phyloP scores from a whole-genome alignment of 2,329 filamentous ascomycete species.

The Microsporum audouinii region DNA sequence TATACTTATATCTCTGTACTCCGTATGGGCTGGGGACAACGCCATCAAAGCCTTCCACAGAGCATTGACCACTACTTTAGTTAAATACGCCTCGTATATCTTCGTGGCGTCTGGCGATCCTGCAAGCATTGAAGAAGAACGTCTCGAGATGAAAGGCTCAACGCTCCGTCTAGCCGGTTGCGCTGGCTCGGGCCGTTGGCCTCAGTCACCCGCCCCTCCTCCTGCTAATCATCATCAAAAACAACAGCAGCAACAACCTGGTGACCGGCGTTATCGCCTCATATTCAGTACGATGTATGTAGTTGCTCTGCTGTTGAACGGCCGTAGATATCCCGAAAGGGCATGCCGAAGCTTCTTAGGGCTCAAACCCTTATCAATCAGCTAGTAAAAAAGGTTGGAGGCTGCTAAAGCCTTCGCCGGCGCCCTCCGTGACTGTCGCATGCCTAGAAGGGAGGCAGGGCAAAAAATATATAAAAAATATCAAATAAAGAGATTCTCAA shows the following conservation, averaged over 20 bases:
- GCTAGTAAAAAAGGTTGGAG: not conserved
- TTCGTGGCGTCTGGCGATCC: not conserved
- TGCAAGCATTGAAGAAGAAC: not conserved
- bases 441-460: not conserved
- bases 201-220: not conserved
- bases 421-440: constrained; percentile 1
- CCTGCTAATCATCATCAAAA: not conserved
- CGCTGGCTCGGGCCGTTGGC: not conserved
- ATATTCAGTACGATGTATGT: not conserved
- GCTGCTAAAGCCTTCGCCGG: not conserved
- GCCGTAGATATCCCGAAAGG: not conserved
- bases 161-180: not conserved
- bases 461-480: not conserved
- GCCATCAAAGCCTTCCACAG: not conserved
- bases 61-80: constrained; percentile 4
- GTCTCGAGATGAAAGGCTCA: not conserved
- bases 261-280: too few species aligned
- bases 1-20: too few species aligned
- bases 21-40: not conserved
- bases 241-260: not conserved
- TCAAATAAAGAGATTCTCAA: not conserved
- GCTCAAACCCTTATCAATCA: constrained; percentile 5
- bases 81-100: not conserved
- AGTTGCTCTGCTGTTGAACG: not conserved
- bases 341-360: constrained; percentile 2